phyloP scores from a whole-genome alignment of 2,329 filamentous ascomycete species.

The Cercospora beticola region DNA sequence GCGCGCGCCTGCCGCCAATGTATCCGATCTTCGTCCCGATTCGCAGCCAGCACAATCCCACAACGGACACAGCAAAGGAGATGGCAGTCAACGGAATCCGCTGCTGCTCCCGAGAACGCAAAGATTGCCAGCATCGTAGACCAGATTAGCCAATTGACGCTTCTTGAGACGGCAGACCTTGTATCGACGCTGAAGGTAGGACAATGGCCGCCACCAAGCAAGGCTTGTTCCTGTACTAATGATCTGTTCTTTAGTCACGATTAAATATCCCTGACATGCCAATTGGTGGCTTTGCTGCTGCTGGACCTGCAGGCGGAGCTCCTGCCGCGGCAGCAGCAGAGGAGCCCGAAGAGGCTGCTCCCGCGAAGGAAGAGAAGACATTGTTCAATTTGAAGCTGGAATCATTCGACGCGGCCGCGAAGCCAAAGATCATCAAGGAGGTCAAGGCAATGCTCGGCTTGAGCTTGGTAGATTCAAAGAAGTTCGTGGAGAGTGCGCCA shows the following conservation, averaged over 20 bases:
- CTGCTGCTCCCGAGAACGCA: constrained; percentile 61
- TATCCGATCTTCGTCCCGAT: constrained; percentile 33
- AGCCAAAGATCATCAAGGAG: constrained; percentile 99
- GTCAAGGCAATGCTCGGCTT: constrained; percentile 94
- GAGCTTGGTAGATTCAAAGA: constrained; percentile 98
- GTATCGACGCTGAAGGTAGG: constrained; percentile 90
- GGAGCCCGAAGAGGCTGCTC: constrained; percentile 83
- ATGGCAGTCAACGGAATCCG: constrained; percentile 80
- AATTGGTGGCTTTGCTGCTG: constrained; percentile 82
- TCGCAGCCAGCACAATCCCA: constrained; percentile 28
- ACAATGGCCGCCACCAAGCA: not conserved
- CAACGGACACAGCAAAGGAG: constrained; percentile 53
- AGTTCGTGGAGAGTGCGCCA: constrained; percentile 97
- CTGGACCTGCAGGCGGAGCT: constrained; percentile 58
- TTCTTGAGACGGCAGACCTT: constrained; percentile 95
- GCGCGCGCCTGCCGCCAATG: constrained; percentile 47
- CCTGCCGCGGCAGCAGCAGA: constrained; percentile 60
- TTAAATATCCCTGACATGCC: constrained; percentile 98
- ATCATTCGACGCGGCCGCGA: constrained; percentile 81
- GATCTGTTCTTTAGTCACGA: constrained; percentile 62
- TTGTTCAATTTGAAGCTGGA: constrained; percentile 95
- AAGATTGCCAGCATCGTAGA: constrained; percentile 96
- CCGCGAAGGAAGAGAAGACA: constrained; percentile 88
- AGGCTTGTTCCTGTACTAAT: constrained; percentile 1
- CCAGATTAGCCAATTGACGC: constrained; percentile 96